Evolutionary conservation across 495 filamentous ascomycete species (phyloP), one percentile per base, ranked within the genome.

Genomic region (Daldinia vernicosa): DNA sequence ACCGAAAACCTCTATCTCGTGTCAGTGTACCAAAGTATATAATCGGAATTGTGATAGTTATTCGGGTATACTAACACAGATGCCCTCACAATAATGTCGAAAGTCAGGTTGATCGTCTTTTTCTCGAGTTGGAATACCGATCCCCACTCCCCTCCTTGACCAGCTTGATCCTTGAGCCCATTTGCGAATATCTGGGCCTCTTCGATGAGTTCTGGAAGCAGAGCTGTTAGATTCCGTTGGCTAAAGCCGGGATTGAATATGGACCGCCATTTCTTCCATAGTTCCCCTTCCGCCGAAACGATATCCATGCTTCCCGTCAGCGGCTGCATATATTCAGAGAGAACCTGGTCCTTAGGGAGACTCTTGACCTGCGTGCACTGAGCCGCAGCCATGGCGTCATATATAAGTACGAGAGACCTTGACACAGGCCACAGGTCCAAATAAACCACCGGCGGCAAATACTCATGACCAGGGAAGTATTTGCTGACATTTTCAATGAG

Each of bases 371-470:
- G 63, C 4, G 69, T 69, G 57, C 72, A 76, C 35, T 83, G 79
- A 4, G 72, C 57, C 7, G 80, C 78, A 6, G 81, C 60, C 3
- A 77, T 67, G 30, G 83, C 77, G 60, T 84, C 79, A 17, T 67
- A 70, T 27, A 83, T 74, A 2, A 82, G 45, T 3, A 78, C 67
- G 27, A 82, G 45, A 7, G 72, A 69, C 11, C 40, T 32, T 5
- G 57, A 39, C 37, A 82, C 66, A 0, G 84, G 84, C 83, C 83
- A 87, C 14, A 79, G 56, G 60, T 86, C 84, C 19, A 85, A 8
- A 62, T 87, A 86, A 66, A 78, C 63, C 0, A 78, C 67, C 9
- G 75, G 72, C 2, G 77, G 76, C 19, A 75, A 55, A n/a, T 24
- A 55, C 6, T 72, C 70, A 45, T 39, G 50, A 12, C 60, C 71